Base-by-base conservation (phyloP, 2,329 filamentous ascomycete species). In the Tolypocladium pustulatum region DNA sequence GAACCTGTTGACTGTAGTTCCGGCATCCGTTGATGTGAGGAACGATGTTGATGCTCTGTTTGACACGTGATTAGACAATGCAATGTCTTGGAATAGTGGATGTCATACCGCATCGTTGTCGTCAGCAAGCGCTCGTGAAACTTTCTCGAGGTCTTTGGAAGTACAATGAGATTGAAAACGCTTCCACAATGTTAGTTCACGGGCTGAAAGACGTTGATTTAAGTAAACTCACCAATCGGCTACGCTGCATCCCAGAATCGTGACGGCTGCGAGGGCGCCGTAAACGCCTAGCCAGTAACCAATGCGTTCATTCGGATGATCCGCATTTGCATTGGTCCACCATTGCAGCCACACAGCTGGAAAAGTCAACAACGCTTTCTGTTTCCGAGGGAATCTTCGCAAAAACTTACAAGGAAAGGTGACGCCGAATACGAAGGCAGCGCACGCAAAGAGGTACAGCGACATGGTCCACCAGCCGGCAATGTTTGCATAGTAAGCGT, bases 21-120 rank as follows among this genome's bases (percentile, higher is more conserved):
- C 73, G 10, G 66, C 68, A 57, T 74, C 69, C 1, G 73, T 73
- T 6, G 63, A 66, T 0, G 70, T 70, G 49, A 76, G 69, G 61
- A 73, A 73, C 4, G 61, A 61, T 22, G 72, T 67, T 1, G 71
- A 46, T 34, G 63, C 63, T 10, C 63, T 65, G 20, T 3, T 34
- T 32, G 8, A 30, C 1, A 27, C 0, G 10, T 7, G 9, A 30
- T 60, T 66, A 8, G 71, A 36, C 10, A 53, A 15, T 1, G n/a
- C 3, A n/a, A 13, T 8, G 1, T 22, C 38, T 34, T 2, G 2
- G 17, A 10, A n/a, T 15, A 12, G 13, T 22, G 5, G 9, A 36
- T 8, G 4, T 8, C 62, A 1, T 57, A 63, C 63, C 58, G 52
- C 61, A 74, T 69, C 17, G 73, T 68, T 0, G 71, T 72, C 6